These are phyloP conservation scores for Fusarium brachygibbosum DNA, from an alignment of 2,329 filamentous ascomycete genomes.

Conservation along the genomic window DNA sequence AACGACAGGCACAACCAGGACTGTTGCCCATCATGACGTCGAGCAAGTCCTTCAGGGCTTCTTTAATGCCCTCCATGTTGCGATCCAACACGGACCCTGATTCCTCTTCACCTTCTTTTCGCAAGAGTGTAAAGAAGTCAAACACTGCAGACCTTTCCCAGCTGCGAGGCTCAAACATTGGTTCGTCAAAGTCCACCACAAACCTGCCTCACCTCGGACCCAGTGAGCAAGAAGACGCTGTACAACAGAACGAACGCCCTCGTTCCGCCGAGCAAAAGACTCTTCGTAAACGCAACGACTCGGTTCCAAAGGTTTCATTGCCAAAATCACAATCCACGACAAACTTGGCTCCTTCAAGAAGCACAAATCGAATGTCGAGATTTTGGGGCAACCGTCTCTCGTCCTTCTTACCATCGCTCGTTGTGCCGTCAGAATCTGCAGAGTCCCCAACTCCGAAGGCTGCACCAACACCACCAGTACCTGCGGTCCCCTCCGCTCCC, in stretches of 20 bases:
- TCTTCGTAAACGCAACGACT: slow-evolving; percentile 38
- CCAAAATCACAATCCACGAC: slow-evolving; percentile 40
- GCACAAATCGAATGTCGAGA: slow-evolving; percentile 51
- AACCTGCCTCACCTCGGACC: slow-evolving; percentile 31
- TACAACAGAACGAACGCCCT: slow-evolving; percentile 39
- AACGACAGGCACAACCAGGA: slow-evolving; percentile 13
- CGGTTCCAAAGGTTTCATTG: slow-evolving; percentile 24
- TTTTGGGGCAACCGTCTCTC: slow-evolving; percentile 56
- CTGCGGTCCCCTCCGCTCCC: slow-evolving; percentile 38
- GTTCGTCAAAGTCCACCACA: slow-evolving; percentile 33
- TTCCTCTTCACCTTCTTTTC: slow-evolving; percentile 38
- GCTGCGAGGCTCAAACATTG: slow-evolving; percentile 37
- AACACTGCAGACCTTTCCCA: slow-evolving; percentile 45
- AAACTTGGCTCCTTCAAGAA: slow-evolving; percentile 32
- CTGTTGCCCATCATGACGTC: slow-evolving; percentile 59
- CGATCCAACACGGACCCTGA: slow-evolving; percentile 51
- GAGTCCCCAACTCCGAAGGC: slow-evolving; percentile 41
- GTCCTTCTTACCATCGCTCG: slow-evolving; percentile 57
- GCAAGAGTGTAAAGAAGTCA: slow-evolving; percentile 47
- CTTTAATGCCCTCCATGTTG: slow-evolving; percentile 55
- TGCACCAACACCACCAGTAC: slow-evolving; percentile 35
- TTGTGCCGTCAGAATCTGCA: slow-evolving; percentile 51
- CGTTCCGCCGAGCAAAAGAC: slow-evolving; percentile 41
- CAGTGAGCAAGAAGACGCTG: slow-evolving; percentile 33
- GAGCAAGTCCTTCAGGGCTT: slow-evolving; percentile 60